These are phyloP conservation scores for Tylopilus intermedius DNA, from an alignment of 768 basidiomycete species.

Conservation along the genomic window DNA sequence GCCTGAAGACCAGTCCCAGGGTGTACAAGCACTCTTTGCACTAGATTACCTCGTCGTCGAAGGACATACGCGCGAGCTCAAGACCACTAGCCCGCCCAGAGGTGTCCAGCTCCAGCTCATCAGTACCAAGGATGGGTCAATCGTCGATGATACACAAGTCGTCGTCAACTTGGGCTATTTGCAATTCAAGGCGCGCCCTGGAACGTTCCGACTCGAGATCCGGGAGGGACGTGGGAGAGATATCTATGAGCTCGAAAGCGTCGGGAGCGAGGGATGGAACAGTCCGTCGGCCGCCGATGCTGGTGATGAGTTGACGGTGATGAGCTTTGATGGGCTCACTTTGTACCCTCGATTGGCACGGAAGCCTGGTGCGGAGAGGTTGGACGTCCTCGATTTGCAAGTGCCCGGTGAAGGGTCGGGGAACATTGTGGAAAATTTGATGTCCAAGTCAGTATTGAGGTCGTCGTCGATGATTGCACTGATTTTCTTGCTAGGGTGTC, in stretches of 20 bases:
- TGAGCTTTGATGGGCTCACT: conserved; percentile 87
- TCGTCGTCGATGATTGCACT: background rate
- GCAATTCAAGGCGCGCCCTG: conserved; percentile 92
- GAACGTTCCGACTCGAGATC: conserved; percentile 79
- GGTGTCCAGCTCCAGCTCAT: conserved; percentile 87
- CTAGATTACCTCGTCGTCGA: conserved; percentile 91
- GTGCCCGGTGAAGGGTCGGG: conserved; percentile 27
- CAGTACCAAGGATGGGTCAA: conserved; percentile 34
- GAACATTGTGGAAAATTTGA: conserved; percentile 44
- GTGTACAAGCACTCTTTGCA: conserved; percentile 75
- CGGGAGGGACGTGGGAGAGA: conserved; percentile 76
- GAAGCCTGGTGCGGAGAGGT: conserved; percentile 69
- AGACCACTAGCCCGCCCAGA: conserved; percentile 66
- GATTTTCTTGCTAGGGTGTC: conserved; percentile 33
- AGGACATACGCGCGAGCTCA: conserved; percentile 82
- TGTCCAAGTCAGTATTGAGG: conserved; percentile 43
- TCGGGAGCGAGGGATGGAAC: conserved; percentile 86
- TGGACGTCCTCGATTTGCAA: conserved; percentile 64
- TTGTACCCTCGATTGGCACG: conserved; percentile 77
- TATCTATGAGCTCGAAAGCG: conserved; percentile 78
- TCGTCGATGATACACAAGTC: conserved; percentile 82
- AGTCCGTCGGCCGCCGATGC: conserved; percentile 64
- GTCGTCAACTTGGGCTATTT: conserved; percentile 95
- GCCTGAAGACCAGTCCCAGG: conserved; percentile 43
- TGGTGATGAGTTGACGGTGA: conserved; percentile 74